These are phyloP conservation scores for Trametes punicea DNA, from an alignment of 768 basidiomycete genomes.

Conservation along the genomic window DNA sequence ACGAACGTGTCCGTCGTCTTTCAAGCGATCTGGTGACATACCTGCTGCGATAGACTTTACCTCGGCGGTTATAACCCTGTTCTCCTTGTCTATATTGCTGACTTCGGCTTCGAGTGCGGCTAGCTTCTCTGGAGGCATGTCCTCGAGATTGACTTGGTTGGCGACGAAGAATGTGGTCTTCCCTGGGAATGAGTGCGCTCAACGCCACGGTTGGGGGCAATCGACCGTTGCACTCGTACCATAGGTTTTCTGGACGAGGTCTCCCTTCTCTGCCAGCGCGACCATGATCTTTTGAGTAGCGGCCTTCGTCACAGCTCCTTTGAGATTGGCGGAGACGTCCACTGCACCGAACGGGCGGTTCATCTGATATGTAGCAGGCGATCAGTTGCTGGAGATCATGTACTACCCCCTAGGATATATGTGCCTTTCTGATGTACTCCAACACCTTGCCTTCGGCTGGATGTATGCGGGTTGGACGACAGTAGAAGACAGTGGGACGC, in stretches of 20 bases:
- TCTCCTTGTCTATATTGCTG: slow-evolving; percentile 54
- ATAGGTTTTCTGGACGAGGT: slow-evolving; percentile 78
- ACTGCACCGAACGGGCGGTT: slow-evolving; percentile 94
- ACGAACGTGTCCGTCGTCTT: not conserved
- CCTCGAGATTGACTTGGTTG: slow-evolving; percentile 71
- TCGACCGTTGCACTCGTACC: slow-evolving; percentile 40
- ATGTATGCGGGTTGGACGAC: not conserved
- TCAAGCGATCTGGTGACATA: slow-evolving; percentile 24
- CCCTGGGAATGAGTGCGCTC: slow-evolving; percentile 39
- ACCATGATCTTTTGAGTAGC: slow-evolving; percentile 81
- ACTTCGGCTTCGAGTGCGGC: slow-evolving; percentile 57
- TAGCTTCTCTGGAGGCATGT: slow-evolving; percentile 60
- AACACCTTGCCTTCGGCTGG: slow-evolving; percentile 73
- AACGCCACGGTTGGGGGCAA: not conserved
- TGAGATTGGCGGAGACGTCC: slow-evolving; percentile 87
- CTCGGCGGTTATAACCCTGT: slow-evolving; percentile 49
- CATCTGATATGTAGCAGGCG: slow-evolving; percentile 48
- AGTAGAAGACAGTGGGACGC: not conserved
- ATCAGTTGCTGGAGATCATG: not conserved
- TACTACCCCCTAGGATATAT: slow-evolving; percentile 14
- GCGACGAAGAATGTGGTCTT: slow-evolving; percentile 87
- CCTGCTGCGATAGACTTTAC: slow-evolving; percentile 49
- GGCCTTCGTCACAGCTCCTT: slow-evolving; percentile 83
- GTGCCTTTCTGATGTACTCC: slow-evolving; percentile 74
- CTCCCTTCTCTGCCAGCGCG: slow-evolving; percentile 80